Evolutionary conservation across 768 basidiomycete species (phyloP).

Genomic region (Leccinum pellstonianum): DNA sequence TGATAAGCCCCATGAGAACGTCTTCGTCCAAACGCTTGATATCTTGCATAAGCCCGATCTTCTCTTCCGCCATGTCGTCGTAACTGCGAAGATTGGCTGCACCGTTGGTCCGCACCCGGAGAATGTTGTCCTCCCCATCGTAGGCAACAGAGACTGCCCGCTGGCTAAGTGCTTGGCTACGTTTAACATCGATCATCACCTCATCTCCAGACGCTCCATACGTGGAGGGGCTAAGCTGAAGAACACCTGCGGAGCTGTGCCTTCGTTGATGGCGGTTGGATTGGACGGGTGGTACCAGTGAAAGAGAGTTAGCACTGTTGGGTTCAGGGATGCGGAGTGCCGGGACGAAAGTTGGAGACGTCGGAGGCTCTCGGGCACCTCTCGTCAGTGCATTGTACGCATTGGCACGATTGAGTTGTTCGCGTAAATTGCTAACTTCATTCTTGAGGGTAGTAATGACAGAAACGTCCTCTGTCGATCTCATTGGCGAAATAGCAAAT

Average conservation of each 20-base stretch:
- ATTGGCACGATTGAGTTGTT: slow-evolving; percentile 95
- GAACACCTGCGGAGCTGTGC: slow-evolving; percentile 84
- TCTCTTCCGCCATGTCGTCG: slow-evolving; percentile 93
- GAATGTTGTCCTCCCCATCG: slow-evolving; percentile 74
- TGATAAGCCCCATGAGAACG: slow-evolving; percentile 84
- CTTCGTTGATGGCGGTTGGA: slow-evolving; percentile 70
- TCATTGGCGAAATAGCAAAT: slow-evolving; percentile 59
- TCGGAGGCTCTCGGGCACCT: slow-evolving; percentile 68
- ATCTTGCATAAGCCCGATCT: slow-evolving; percentile 91
- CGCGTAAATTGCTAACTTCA: slow-evolving; percentile 89
- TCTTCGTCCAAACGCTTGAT: slow-evolving; percentile 90
- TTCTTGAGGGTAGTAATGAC: slow-evolving; percentile 88
- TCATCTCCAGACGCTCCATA: slow-evolving; percentile 78
- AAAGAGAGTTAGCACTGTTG: slow-evolving; percentile 41
- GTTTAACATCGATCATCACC: slow-evolving; percentile 70
- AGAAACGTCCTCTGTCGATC: slow-evolving; percentile 78
- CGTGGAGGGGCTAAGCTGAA: slow-evolving; percentile 56
- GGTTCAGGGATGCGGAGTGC: slow-evolving; percentile 58
- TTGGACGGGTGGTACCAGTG: slow-evolving; percentile 35
- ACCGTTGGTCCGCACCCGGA: slow-evolving; percentile 64
- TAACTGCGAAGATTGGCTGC: slow-evolving; percentile 69
- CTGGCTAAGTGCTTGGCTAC: slow-evolving; percentile 66
- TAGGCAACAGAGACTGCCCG: slow-evolving; percentile 89
- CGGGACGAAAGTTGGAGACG: slow-evolving; percentile 86
- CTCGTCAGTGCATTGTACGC: slow-evolving; percentile 86